Evolutionary conservation across 805 yeast genomes (phyloP).

Genomic region (Ascoidea rubescens): DNA sequence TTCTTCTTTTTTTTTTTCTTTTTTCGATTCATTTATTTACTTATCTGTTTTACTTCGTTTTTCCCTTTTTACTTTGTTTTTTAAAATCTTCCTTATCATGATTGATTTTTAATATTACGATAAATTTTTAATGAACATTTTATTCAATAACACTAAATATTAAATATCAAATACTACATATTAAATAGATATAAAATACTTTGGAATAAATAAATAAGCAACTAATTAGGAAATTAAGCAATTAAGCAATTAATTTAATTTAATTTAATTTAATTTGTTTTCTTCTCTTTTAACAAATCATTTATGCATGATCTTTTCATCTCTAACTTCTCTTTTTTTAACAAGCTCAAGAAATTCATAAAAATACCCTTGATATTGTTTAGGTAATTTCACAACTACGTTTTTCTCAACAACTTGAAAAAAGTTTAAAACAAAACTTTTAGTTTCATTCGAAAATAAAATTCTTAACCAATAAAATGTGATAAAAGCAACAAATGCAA

Average conservation of each 20-base stretch:
- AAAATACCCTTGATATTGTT: background rate
- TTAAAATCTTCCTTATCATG: background rate
- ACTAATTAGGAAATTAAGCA: too few relatives aligned
- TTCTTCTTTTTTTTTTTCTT: background rate
- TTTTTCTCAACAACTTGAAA: constrained; percentile 6
- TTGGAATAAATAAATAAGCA: too few relatives aligned
- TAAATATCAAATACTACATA: too few relatives aligned
- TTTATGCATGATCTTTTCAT: too few relatives aligned
- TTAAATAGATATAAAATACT: too few relatives aligned
- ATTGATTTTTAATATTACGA: background rate
- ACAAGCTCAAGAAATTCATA: background rate
- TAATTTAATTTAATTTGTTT: too few relatives aligned
- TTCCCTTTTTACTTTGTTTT: too few relatives aligned
- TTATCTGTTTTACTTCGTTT: background rate
- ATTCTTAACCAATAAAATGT: constrained; percentile 61
- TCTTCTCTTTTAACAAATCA: background rate
- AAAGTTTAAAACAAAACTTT: constrained; percentile 7
- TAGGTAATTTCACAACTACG: constrained; percentile 3
- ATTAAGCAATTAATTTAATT: too few relatives aligned
- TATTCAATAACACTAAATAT: background rate
- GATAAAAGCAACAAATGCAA: constrained; percentile 41
- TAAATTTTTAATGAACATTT: too few relatives aligned
- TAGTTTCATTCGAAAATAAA: constrained; percentile 25
- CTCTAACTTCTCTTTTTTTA: background rate
- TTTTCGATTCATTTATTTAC: background rate